Base-by-base conservation (phyloP, 2,329 filamentous ascomycete species). In the Penicillium palitans region DNA sequence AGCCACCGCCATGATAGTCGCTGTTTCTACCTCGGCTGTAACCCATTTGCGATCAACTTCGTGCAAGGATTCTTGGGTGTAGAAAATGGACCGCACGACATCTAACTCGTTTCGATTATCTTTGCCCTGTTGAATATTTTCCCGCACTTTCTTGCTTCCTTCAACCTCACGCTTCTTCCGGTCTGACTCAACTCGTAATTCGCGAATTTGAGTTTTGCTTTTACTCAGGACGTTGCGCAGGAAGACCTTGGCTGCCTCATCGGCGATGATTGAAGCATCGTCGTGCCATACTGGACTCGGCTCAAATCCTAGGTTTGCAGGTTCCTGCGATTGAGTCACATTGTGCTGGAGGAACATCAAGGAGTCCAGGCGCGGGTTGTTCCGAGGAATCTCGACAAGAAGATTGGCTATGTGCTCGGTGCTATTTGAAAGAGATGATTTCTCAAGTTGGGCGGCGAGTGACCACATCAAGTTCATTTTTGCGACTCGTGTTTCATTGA, bases 321-420 rank as follows among this genome's bases (percentile, higher is more conserved):
- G 95, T 70, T 98, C 93, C 69, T 91, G 87, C 83, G 90, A 96
- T 52, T 84, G 79, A 25, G 85, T 84, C 66, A 90, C 87, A 70
- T 99, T 99, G 79, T 99, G 95, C 61, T 90, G 88, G 57, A 96
- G 87, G 75, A 97, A 99, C 95, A 99, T 99, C 83, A 96, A 91
- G 21, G 92, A 96, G 76, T 99, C 96, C 41, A 99, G 83, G 46
- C 89, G 84, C 10, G 95, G 95, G 61, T 90, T 84, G 72, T 99
- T 99, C 58, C 93, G 86, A 13, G 89, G 85, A 50, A 99, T 95
- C 71, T 98, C 93, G 57, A 85, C 83, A 6, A 87, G 81, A 12
- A 97, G 83, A 65, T 89, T 87, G 31, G 89, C 83, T 65, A 96
- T 80, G 60, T 91, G 84, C 40, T 86, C 84, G 4, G 84, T 85